These are phyloP conservation scores for Candida sp. DNA, from an alignment of 1,139 yeast species.

Conservation along the genomic window DNA sequence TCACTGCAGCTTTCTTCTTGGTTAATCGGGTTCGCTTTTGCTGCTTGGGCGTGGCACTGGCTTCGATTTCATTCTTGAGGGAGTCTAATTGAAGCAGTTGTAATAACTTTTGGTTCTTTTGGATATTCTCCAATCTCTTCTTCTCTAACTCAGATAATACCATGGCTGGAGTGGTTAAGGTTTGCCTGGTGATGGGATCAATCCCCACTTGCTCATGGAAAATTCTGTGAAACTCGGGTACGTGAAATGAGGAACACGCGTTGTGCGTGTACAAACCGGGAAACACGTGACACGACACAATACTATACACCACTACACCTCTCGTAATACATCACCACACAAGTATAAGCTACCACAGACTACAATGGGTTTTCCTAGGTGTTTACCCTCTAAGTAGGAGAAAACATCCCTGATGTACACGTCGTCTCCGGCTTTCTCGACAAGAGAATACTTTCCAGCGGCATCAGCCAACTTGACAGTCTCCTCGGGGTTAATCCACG, in stretches of 20 bases:
- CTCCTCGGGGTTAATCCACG: conserved; percentile 73
- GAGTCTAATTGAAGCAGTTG: conserved; percentile 42
- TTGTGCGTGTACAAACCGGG: too few species aligned
- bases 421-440: conserved; percentile 31
- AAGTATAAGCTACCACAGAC: conserved; percentile 84
- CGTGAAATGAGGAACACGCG: not conserved
- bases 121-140: conserved; percentile 62
- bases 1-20: conserved; percentile 9
- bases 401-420: conserved; percentile 18
- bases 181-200: not conserved
- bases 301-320: not conserved
- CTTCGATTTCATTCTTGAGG: conserved; percentile 28
- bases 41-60: not conserved
- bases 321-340: conserved; percentile 67
- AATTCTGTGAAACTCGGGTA: not conserved
- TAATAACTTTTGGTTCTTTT: conserved; percentile 43
- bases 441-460: conserved; percentile 13
- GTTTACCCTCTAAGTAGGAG: conserved; percentile 19
- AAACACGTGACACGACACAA: not conserved
- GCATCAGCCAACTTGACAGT: conserved; percentile 20
- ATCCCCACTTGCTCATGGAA: not conserved
- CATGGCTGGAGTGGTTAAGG: conserved; percentile 14
- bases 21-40: conserved; percentile 19
- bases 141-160: conserved; percentile 67
- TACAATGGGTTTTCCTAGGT: conserved; percentile 45